phyloP scores from a whole-genome alignment of 2,329 filamentous ascomycete species.

The Sporothrix curviconia region DNA sequence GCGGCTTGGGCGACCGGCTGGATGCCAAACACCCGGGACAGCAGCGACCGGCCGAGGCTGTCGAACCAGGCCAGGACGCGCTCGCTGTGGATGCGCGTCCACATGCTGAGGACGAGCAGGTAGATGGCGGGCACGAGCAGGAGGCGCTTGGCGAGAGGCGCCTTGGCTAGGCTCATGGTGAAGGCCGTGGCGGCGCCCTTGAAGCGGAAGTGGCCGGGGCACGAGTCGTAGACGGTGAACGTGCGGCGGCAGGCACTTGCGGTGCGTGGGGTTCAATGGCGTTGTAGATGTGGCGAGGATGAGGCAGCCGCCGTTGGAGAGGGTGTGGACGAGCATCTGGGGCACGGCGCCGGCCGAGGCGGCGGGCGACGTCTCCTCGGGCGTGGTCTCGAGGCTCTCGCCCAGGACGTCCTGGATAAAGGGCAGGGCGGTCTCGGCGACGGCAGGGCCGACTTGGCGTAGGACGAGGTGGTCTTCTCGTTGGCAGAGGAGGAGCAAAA shows the following conservation, averaged over 20 bases:
- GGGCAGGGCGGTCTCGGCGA: slow-evolving; percentile 34
- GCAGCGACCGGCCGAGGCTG: background rate
- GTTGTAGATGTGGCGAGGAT: slow-evolving; percentile 34
- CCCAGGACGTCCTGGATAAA: slow-evolving; percentile 30
- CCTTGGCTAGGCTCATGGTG: background rate
- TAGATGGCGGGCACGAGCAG: slow-evolving; percentile 21
- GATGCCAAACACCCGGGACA: background rate
- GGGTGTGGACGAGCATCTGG: slow-evolving; percentile 39
- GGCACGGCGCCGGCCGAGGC: slow-evolving; percentile 25
- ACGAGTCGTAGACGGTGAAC: slow-evolving; percentile 42
- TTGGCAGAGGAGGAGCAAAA: slow-evolving; percentile 42
- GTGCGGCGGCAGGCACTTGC: slow-evolving; percentile 33
- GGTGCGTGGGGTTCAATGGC: slow-evolving; percentile 14
- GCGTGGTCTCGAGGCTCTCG: background rate
- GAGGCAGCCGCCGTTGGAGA: slow-evolving; percentile 47
- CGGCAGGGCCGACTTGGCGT: slow-evolving; percentile 25
- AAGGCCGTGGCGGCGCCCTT: slow-evolving; percentile 14
- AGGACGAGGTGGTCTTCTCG: slow-evolving; percentile 31
- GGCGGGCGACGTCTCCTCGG: background rate
- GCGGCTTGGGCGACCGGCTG: background rate
- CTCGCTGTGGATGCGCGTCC: slow-evolving; percentile 24
- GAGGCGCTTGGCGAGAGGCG: slow-evolving; percentile 20
- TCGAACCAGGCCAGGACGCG: background rate
- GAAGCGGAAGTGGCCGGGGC: slow-evolving; percentile 40
- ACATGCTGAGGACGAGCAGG: slow-evolving; percentile 28